Evolutionary conservation across 495 filamentous ascomycete species (phyloP), one percentile per base, ranked within the genome.

Genomic region (Chaetomidium leptoderma): DNA sequence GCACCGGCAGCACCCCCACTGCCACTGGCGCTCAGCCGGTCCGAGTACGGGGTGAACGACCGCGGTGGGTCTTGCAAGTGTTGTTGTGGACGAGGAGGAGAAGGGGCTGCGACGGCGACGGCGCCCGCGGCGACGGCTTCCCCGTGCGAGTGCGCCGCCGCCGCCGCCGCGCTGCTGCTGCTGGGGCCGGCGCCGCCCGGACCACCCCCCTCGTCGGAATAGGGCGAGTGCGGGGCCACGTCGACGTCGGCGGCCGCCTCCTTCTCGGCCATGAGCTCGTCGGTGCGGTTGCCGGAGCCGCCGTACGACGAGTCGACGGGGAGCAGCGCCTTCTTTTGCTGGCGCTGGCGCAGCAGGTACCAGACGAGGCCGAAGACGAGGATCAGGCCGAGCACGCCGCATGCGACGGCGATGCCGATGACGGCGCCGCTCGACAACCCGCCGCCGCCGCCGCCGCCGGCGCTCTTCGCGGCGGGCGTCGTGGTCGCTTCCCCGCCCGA

Each of bases 361-460:
- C 70, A 78, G 19, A 68, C 55, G 24, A 72, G 45, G 11, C 33
- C 55, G 17, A 46, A 65, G 59, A 76, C 47, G 53, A 75, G 29
- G 29, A 65, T 47, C 4, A 78, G 65, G 40, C 68, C 74, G 8
- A 61, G 59, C 2, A 75, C 52, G 19, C 53, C 63, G 53, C 65
- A 67, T 14, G 59, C 76, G 6, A 78, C 72, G 42, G 72, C 74
- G 47, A 78, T 74, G 36, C 76, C 77, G 27, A 67, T 68, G 53
- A 75, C 71, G 46, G 73, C 72, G 49, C 71, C 72, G 2, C 23
- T 66, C 13, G 62, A 44, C 9, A 77, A 59, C 6, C 70, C 71
- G n/a, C 37, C 24, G 49, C 37, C 8, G 24, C 37, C 8, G 24
- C 16, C 5, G 42, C n/a, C 49, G 27, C 13, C 37, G 7, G 39